These are phyloP conservation scores for Daldinia grandis DNA, from an alignment of 495 filamentous ascomycete species.

Conservation along the genomic window DNA sequence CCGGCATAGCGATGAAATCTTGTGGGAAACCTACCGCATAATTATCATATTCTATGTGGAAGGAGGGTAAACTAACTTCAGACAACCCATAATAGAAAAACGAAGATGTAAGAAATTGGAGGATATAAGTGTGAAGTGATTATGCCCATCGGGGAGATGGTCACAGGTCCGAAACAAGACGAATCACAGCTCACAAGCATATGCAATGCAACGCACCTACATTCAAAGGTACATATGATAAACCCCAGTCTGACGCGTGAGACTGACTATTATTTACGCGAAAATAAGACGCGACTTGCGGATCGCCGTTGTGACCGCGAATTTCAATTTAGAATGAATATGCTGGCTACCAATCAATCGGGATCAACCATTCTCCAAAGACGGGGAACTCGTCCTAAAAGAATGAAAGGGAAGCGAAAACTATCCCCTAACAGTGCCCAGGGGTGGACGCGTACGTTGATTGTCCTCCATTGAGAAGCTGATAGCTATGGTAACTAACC, in stretches of 20 bases:
- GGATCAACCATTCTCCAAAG: not conserved
- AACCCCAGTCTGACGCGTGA: not conserved
- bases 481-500: not conserved
- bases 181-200: not conserved
- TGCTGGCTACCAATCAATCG: not conserved
- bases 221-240: not conserved
- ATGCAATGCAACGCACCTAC: not conserved
- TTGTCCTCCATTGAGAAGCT: not conserved
- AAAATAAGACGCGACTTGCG: not conserved
- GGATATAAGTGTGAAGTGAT: no score
- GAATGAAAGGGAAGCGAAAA: slow-evolving; percentile 13
- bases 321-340: not conserved
- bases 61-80: no score
- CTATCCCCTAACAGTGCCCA: not conserved
- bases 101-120: no score
- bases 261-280: not conserved
- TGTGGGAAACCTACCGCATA: no score
- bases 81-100: no score
- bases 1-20: no score
- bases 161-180: not conserved
- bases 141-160: not conserved
- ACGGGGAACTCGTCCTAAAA: no score
- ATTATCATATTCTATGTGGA: no score
- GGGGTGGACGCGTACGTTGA: slow-evolving; percentile 28
- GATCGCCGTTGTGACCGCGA: not conserved